These are phyloP conservation scores for Saccharomyces hybrid DNA, from an alignment of 1,139 yeast genomes.

Conservation along the genomic window DNA sequence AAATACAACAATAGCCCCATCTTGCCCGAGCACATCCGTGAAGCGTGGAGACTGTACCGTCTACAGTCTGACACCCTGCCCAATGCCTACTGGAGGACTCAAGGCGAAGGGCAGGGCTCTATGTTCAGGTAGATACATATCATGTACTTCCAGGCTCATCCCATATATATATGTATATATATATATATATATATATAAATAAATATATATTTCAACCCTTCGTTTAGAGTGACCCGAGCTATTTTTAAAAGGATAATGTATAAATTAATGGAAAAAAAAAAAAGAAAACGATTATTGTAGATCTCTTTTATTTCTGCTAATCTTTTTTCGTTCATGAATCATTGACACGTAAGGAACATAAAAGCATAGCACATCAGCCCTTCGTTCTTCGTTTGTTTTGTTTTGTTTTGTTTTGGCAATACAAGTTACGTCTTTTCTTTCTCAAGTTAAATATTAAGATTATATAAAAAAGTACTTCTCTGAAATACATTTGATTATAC, in stretches of 20 bases:
- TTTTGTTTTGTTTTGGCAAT: background rate
- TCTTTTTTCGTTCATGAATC: background rate
- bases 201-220: background rate
- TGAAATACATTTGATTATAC: conserved; percentile 1
- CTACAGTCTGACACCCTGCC: conserved; percentile 61
- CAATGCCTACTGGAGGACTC: conserved; percentile 59
- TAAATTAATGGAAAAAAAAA: background rate
- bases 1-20: conserved; percentile 52
- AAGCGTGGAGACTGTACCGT: conserved; percentile 76
- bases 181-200: background rate
- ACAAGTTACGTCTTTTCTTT: background rate
- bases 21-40: conserved; percentile 76
- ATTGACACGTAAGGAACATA: background rate
- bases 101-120: conserved; percentile 65
- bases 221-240: background rate
- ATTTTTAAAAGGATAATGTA: background rate
- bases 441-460: background rate
- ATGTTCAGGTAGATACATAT: conserved; percentile 44
- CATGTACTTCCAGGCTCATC: background rate
- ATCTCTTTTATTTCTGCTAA: background rate
- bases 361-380: background rate
- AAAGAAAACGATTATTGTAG: conserved; percentile 3
- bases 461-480: background rate
- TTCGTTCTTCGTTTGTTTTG: background rate
- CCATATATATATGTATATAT: background rate